Base-by-base conservation (phyloP, 2,329 filamentous ascomycete genomes). In the Calonectria leucothoes region DNA sequence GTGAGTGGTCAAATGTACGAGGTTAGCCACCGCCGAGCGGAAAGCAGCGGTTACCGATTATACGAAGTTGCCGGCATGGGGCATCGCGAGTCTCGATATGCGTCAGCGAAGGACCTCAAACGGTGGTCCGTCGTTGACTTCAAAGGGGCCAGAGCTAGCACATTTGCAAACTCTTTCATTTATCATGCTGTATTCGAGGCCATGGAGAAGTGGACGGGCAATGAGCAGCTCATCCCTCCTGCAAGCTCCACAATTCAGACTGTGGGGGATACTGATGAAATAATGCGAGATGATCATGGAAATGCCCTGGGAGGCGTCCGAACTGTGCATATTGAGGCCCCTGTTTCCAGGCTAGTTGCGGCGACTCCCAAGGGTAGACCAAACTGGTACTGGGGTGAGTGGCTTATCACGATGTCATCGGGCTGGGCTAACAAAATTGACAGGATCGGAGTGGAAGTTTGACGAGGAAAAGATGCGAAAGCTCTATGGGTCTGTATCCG, bases 171-270 rank as follows among this genome's bases (percentile, higher is more conserved):
- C 39, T 74, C 74, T 0, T 77, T 77, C 37, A 75, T 77, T 20
- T 77, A 77, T n/a, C 75, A 77, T 51, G 74, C 75, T 3, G 67
- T 77, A 0, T 77, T 77, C 29, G 75, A 77, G 31, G 52, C 52
- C 4, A 65, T 75, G 48, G 71, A 74, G 63, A 73, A 72, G 52
- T 77, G 74, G 74, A 76, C 69, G n/a, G 23, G 66, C 29, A 29
- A 48, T 6, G 1, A 3, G 15, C 37, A 15, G 23, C 67, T 42
- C 12, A 12, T 35, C 5, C 74, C 74, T 12, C 69, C 74, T 35
- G 52, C 67, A 12, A 66, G 73, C 20, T 27, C 48, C n/a, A 73
- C 49, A 20, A n/a, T 75, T 2, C 17, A 66, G 42, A 75, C 67
- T 17, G 42, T 67, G 7, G 70, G 65, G 12, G 23, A 42, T 5